Percentiles rank a stretch among this genome's conserved stretches.
These are phyloP conservation scores for Umbelopsis sp. DNA, from an alignment of 371 early-diverging fungal species.

Conservation along the genomic window DNA sequence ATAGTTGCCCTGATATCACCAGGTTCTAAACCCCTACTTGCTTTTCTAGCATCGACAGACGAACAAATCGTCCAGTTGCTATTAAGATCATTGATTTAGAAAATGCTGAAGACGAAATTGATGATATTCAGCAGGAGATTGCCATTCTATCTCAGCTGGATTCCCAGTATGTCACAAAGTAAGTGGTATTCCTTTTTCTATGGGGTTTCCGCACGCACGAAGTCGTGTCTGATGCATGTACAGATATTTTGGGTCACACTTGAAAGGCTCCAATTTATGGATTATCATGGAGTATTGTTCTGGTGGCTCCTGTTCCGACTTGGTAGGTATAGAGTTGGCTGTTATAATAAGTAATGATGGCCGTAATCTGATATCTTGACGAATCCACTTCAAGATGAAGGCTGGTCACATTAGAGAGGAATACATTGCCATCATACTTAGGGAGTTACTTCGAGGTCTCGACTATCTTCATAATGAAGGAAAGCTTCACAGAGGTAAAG, in stretches of 20 bases:
- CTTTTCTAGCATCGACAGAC: constrained; percentile 68
- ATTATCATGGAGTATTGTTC: constrained; percentile 94
- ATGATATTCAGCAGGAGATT: constrained; percentile 98
- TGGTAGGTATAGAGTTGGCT: constrained; percentile 49
- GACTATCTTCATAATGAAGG: constrained; percentile 94
- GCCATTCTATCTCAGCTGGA: constrained; percentile 94
- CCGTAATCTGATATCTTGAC: not conserved
- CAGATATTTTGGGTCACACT: constrained; percentile 81
- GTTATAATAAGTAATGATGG: not conserved
- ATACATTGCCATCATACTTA: constrained; percentile 90
- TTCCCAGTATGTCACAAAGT: constrained; percentile 89
- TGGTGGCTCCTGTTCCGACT: constrained; percentile 91
- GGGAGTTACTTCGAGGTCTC: constrained; percentile 89
- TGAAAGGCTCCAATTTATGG: constrained; percentile 87
- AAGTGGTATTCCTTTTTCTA: constrained; percentile 20
- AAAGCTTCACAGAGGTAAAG: constrained; percentile 90
- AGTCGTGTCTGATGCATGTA: not conserved
- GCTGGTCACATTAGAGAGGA: constrained; percentile 83
- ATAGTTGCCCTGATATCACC: not conserved
- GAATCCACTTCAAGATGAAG: constrained; percentile 63
- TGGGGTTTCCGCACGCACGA: not conserved
- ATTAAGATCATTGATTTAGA: constrained; percentile 94
- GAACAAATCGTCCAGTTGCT: constrained; percentile 81
- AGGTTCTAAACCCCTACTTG: not conserved
- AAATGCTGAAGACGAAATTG: constrained; percentile 96